These are phyloP conservation scores for Penicillium lagena DNA, from an alignment of 495 filamentous ascomycete genomes.

Conservation along the genomic window DNA sequence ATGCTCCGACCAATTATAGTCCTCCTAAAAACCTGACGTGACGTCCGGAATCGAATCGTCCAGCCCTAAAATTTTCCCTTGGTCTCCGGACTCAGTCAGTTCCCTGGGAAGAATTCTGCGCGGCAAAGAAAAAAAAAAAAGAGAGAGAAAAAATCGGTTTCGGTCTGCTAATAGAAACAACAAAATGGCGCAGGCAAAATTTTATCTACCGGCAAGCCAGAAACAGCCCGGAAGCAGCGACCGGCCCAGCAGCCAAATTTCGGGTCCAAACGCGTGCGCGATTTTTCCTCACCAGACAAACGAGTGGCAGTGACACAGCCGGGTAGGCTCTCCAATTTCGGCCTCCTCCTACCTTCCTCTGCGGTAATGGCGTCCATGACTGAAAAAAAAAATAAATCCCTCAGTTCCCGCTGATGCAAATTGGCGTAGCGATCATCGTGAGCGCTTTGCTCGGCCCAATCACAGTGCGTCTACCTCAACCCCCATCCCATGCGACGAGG, in stretches of 20 bases:
- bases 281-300: conserved; percentile 17
- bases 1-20: conserved; percentile 8
- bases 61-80: conserved; percentile 10
- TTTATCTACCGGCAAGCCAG: background rate
- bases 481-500: background rate
- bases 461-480: background rate
- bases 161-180: background rate
- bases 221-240: too few species aligned
- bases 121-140: too few species aligned
- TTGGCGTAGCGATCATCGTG: conserved; percentile 5
- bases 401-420: conserved; percentile 2
- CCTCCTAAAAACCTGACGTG: too few species aligned
- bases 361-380: too few species aligned
- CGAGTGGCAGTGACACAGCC: too few species aligned
- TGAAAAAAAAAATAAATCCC: conserved; percentile 5
- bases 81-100: background rate
- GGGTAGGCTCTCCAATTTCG: background rate
- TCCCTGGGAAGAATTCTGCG: conserved; percentile 3
- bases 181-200: conserved; percentile 13
- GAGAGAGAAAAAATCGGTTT: too few species aligned
- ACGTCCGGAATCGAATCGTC: background rate
- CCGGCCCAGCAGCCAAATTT: too few species aligned
- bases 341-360: background rate
- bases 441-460: conserved; percentile 20
- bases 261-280: conserved; percentile 5